Evolutionary conservation across 2,329 filamentous ascomycete genomes (phyloP).

Genomic region (Fusarium brevicatenulatum): DNA sequence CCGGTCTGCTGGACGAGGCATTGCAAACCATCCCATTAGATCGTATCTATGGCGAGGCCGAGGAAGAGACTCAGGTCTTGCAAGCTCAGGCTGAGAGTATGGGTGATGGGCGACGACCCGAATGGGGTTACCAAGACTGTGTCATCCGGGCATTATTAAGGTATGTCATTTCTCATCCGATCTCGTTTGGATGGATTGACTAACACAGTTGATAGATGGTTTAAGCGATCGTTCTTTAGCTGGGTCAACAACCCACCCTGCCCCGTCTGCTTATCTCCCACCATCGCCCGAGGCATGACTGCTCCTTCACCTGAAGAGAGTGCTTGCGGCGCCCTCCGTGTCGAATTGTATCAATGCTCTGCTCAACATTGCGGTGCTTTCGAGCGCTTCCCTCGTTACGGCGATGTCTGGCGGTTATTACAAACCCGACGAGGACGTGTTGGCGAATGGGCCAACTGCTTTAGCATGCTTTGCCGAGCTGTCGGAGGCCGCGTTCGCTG

Average conservation of each 20-base stretch:
- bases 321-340: conserved; percentile 84
- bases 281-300: conserved; percentile 83
- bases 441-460: conserved; percentile 98
- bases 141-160: conserved; percentile 87
- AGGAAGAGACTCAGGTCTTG: conserved; percentile 90
- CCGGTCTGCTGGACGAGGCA: conserved; percentile 91
- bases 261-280: conserved; percentile 82
- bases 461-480: conserved; percentile 96
- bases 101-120: conserved; percentile 79
- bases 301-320: conserved; percentile 88
- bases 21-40: conserved; percentile 87
- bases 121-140: conserved; percentile 98
- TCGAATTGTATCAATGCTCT: conserved; percentile 92
- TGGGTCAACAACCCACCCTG: conserved; percentile 98
- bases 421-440: conserved; percentile 87
- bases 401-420: conserved; percentile 91
- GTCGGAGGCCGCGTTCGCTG: conserved; percentile 91
- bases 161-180: conserved; percentile 58
- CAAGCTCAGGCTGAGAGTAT: conserved; percentile 89
- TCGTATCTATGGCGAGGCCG: conserved; percentile 90
- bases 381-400: conserved; percentile 93
- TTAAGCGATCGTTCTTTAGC: conserved; percentile 92
- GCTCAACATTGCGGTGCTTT: conserved; percentile 77
- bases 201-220: conserved; percentile 68
- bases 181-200: not conserved